Conservation (phyloP, 2,329 filamentous ascomycete species). For the Ophiostoma sp. region DNA sequence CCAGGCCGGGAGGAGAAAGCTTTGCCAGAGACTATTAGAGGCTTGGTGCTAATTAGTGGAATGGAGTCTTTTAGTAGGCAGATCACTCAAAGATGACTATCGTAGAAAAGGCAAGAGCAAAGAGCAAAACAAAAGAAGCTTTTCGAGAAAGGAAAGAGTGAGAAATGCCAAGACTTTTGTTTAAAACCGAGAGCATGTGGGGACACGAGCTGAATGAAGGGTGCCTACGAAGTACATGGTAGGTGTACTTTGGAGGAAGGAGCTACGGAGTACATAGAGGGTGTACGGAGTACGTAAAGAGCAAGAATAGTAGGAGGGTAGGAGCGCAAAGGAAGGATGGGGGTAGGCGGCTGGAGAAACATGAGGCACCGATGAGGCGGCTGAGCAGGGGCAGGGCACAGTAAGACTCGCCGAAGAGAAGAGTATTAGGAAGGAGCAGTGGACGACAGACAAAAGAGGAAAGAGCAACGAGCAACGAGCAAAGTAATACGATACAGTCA, state of each 20-base stretch:
- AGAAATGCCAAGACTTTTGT: background rate
- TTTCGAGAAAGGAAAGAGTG: background rate
- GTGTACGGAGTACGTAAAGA: background rate
- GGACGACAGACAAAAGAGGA: too few species aligned
- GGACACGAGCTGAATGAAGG: constrained; percentile 1
- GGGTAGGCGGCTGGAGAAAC: background rate
- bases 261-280: background rate
- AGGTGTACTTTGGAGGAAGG: too few species aligned
- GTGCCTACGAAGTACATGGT: too few species aligned
- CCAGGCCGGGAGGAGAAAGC: background rate
- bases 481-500: too few species aligned
- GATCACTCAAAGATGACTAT: background rate
- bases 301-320: background rate
- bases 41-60: background rate
- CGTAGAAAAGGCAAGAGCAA: background rate
- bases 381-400: background rate
- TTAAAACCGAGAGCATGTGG: background rate
- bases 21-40: background rate
- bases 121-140: background rate
- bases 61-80: background rate
- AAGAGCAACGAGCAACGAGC: too few species aligned
- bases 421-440: background rate
- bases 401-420: background rate
- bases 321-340: background rate
- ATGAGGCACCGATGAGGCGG: background rate